Percentiles rank a stretch among this genome's conserved stretches.
Conservation (phyloP, 2,329 filamentous ascomycete genomes). For the Akanthomyces dipterigenus region DNA sequence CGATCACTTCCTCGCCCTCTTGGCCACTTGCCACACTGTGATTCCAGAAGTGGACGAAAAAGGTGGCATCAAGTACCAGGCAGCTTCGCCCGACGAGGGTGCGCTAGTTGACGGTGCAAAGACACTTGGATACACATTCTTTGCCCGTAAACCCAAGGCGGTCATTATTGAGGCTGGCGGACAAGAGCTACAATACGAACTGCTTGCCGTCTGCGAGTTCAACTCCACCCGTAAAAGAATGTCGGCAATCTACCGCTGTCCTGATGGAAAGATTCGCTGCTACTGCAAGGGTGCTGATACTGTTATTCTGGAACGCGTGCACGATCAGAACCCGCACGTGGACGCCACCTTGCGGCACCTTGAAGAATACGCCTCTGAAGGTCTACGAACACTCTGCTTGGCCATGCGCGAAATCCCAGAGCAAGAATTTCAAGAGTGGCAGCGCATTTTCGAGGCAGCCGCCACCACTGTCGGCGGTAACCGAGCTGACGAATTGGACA, state of each 20-base stretch:
- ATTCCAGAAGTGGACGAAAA: slow-evolving; percentile 84
- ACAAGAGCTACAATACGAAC: slow-evolving; percentile 71
- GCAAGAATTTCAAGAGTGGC: slow-evolving; percentile 83
- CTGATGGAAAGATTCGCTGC: slow-evolving; percentile 86
- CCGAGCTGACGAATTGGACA: slow-evolving; percentile 90
- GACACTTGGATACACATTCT: slow-evolving; percentile 79
- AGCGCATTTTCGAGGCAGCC: slow-evolving; percentile 76
- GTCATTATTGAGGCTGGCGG: slow-evolving; percentile 78
- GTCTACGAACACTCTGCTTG: slow-evolving; percentile 86
- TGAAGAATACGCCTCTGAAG: slow-evolving; percentile 98
- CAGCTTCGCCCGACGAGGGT: slow-evolving; percentile 93
- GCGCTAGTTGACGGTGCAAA: slow-evolving; percentile 92
- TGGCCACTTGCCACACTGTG: slow-evolving; percentile 92
- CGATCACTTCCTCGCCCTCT: slow-evolving; percentile 77
- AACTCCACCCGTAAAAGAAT: slow-evolving; percentile 91
- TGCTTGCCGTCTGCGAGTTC: slow-evolving; percentile 97
- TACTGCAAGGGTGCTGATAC: slow-evolving; percentile 98
- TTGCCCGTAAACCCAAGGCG: slow-evolving; percentile 79
- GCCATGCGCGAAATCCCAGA: slow-evolving; percentile 92
- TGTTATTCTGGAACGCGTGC: slow-evolving; percentile 87
- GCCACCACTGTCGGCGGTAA: slow-evolving; percentile 87
- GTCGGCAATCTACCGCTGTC: slow-evolving; percentile 95
- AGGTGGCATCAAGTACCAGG: slow-evolving; percentile 90
- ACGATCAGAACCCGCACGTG: slow-evolving; percentile 75
- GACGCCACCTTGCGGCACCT: slow-evolving; percentile 88